Base-by-base conservation (phyloP, 1,139 yeast genomes). In the Pichia sp. region DNA sequence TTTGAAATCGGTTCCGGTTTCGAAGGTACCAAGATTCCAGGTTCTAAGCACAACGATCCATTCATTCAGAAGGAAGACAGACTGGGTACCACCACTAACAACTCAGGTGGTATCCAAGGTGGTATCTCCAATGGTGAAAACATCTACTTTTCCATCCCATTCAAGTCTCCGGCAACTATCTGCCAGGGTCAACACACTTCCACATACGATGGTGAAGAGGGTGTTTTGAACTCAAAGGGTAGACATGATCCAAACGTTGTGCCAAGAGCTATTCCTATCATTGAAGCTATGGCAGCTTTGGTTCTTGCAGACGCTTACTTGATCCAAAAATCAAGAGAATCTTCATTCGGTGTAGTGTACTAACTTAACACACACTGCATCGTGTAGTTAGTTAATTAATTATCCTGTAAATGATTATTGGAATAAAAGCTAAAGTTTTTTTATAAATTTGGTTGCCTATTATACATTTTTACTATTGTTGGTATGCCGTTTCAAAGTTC, bases 211-310 rank as follows among this genome's bases (percentile, higher is more conserved):
- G 98, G 98, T 51, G 69, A 70, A 45, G 74, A 66, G 31, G 98
- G 98, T 53, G 76, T 81, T 14, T 72, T 91, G 46, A 95, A 94
- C 37, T 96, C 98, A 27, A 79, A 91, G 59, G 98, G 98, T 42
- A 82, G 98, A 69, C 98, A 91, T 56, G 98, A 91, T 59, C 98
- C 98, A 22, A 86, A 91, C 55, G 98, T 91, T 38, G 94, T 94
- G 12, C 98, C 98, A 46, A 78, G 98, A 62, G 98, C 98, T 22
- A 88, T 91, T 40, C 98, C 98, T 35, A 91, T 91, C 55, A 97
- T 91, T 30, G 98, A 91, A 65, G 86, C 98, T 30, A 91, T 91
- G 98, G 75, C 97, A 38, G 94, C 97, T 8, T 69, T 93, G 49
- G 96, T 86, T 3, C 64, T 91, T 48, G 91, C 88, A 35, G 98